Evolutionary conservation across 176 grass and related monocot genomes (phyloP).

Genomic region (Areca catechu): DNA sequence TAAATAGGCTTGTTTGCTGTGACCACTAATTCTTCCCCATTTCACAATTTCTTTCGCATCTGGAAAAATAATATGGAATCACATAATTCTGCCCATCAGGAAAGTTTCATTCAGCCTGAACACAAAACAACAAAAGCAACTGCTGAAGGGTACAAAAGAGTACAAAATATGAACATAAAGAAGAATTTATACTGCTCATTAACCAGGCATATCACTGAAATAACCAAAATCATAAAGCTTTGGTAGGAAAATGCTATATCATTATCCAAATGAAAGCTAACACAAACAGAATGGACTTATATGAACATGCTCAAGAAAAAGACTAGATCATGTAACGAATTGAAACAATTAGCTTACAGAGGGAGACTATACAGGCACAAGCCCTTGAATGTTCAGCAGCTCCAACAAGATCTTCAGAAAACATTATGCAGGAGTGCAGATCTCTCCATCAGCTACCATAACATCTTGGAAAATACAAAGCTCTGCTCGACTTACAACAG

Average conservation of each 20-base stretch:
- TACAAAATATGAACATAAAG: too few species aligned
- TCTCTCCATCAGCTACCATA: slow-evolving; percentile 41
- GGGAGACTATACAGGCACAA: slow-evolving; percentile 17
- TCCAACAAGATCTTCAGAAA: slow-evolving; percentile 32
- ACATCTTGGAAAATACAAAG: slow-evolving; percentile 12
- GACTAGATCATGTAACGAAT: slow-evolving; percentile 26
- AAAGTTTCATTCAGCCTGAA: too few species aligned
- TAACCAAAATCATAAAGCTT: not conserved
- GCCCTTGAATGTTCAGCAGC: slow-evolving; percentile 1
- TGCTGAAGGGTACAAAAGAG: too few species aligned
- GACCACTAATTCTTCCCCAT: too few species aligned
- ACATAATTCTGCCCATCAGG: too few species aligned
- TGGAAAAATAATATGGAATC: too few species aligned
- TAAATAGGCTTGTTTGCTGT: too few species aligned
- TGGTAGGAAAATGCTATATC: not conserved
- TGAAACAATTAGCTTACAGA: slow-evolving; percentile 22
- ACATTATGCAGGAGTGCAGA: slow-evolving; percentile 19
- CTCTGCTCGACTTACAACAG: not conserved
- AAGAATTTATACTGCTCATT: not conserved
- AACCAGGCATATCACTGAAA: not conserved
- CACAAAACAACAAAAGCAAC: too few species aligned
- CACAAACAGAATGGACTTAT: slow-evolving; percentile 23
- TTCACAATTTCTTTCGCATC: too few species aligned
- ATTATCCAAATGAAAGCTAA: not conserved
- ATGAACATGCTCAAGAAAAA: slow-evolving; percentile 34